Evolutionary conservation across 2,329 filamentous ascomycete species (phyloP).

Genomic region (Mycocentrospora acerina): DNA sequence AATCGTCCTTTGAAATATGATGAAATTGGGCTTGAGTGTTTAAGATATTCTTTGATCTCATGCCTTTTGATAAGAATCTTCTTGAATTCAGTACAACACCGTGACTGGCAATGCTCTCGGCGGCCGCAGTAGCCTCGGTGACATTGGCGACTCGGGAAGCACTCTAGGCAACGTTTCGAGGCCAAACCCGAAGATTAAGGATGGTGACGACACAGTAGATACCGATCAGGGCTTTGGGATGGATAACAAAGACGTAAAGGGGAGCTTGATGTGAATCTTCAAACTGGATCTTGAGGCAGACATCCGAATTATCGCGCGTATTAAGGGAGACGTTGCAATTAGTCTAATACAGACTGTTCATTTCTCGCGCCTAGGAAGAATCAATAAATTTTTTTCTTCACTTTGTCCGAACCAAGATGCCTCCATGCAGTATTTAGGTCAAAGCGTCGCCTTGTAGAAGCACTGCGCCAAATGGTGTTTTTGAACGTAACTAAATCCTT

Average conservation of each 20-base stretch:
- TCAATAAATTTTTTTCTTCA: no score
- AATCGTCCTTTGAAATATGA: no score
- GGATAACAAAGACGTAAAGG: slow-evolving; percentile 26
- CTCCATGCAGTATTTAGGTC: no score
- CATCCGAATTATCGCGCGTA: slow-evolving; percentile 20
- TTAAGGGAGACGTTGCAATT: slow-evolving; percentile 26
- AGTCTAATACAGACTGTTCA: slow-evolving; percentile 21
- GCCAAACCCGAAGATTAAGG: slow-evolving; percentile 2
- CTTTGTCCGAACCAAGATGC: no score
- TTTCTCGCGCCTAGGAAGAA: no score
- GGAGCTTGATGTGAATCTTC: slow-evolving; percentile 25
- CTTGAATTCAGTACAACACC: slow-evolving; percentile 1
- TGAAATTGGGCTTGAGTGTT: no score
- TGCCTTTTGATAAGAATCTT: no score
- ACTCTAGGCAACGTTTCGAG: slow-evolving; percentile 2
- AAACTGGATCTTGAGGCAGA: slow-evolving; percentile 25
- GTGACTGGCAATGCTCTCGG: slow-evolving; percentile 6
- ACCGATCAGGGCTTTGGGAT: slow-evolving; percentile 17
- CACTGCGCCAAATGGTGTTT: no score
- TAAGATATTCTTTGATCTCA: no score
- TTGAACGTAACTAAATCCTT: no score
- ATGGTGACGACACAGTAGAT: slow-evolving; percentile 4
- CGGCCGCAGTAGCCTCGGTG: slow-evolving; percentile 4
- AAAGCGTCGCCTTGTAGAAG: no score
- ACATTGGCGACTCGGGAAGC: slow-evolving; percentile 11